Evolutionary conservation across 345 rosid genomes (phyloP), one percentile per base, ranked within the genome.

Genomic region (Physaria fendleri): DNA sequence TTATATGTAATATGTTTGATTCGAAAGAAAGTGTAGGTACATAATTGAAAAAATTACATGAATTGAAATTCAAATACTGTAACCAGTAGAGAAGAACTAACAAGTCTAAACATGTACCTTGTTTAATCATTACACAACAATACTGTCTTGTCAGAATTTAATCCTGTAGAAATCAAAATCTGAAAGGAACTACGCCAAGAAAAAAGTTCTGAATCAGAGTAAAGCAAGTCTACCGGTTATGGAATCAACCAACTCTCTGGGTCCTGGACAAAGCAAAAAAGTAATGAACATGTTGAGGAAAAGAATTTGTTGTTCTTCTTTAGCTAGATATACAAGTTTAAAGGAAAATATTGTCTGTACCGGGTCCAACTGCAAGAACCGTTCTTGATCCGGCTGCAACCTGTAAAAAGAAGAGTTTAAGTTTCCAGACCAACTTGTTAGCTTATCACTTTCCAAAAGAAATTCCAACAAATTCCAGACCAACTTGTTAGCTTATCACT

Each of bases 311-410:
- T 61, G 62, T 20, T 45, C 54, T 33, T 47, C 23, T 29, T 20
- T 27, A 39, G 52, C 23, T 54, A 56, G 17, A 62, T 9, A 30
- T 46, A 43, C 0, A 58, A 44, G 12, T 21, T 18, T 17, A 23
- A 34, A 11, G 13, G 13, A 48, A 18, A 24, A 13, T 49, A 23
- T 30, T 41, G 32, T 59, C 48, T 48, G 41, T 76, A 88, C 97
- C 97, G 12, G 95, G 97, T 33, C 97, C 97, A 57, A 90, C 58
- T 32, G 95, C 88, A 17, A 90, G 86, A 65, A 90, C 97, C 12
- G 97, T 90, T 74, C 79, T 84, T 40, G 97, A 86, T 47, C 97
- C 95, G 33, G 95, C 82, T n/a, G 71, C 75, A 73, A 86, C 85
- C 95, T 86, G 81, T 52, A 34, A 37, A 45, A 63, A 55, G 27